Percentiles rank a stretch among this genome's conserved stretches.
phyloP scores from a whole-genome alignment of 2,329 filamentous ascomycete genomes.

The Colletotrichum orbiculare region DNA sequence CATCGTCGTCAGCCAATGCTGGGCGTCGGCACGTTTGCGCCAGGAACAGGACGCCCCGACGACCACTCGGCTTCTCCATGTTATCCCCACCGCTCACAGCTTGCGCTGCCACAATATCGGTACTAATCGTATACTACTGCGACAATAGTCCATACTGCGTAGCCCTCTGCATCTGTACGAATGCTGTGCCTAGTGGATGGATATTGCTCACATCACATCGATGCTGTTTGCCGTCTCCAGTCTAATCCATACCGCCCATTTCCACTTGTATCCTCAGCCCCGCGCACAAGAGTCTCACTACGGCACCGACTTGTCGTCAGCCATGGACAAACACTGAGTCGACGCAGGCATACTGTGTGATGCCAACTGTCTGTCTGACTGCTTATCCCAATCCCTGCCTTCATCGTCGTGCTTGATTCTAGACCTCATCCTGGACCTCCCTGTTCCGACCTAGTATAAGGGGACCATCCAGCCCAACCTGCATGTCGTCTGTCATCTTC shows the following conservation, averaged over 20 bases:
- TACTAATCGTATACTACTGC: no score
- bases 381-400: not conserved
- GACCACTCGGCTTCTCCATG: slow-evolving; percentile 14
- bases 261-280: not conserved
- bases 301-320: no score
- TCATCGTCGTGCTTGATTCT: not conserved
- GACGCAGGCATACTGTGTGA: no score
- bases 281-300: not conserved
- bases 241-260: not conserved
- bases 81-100: not conserved
- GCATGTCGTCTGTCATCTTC: slow-evolving; percentile 27
- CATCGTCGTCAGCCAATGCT: slow-evolving; percentile 37
- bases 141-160: no score
- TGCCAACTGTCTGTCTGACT: not conserved
- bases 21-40: slow-evolving; percentile 34
- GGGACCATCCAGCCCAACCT: slow-evolving; percentile 19
- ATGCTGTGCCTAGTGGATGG: no score
- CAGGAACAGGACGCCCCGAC: slow-evolving; percentile 32
- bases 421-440: slow-evolving; percentile 15
- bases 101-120: not conserved
- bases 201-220: no score
- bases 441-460: slow-evolving; percentile 33
- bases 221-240: slow-evolving; percentile 16
- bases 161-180: no score
- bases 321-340: no score